A percentile compares a stretch with the other conserved stretches of the same genome.
These are phyloP conservation scores for Phytophthora cactorum DNA, from an alignment of 352 stramenopile genomes.

Conservation along the genomic window DNA sequence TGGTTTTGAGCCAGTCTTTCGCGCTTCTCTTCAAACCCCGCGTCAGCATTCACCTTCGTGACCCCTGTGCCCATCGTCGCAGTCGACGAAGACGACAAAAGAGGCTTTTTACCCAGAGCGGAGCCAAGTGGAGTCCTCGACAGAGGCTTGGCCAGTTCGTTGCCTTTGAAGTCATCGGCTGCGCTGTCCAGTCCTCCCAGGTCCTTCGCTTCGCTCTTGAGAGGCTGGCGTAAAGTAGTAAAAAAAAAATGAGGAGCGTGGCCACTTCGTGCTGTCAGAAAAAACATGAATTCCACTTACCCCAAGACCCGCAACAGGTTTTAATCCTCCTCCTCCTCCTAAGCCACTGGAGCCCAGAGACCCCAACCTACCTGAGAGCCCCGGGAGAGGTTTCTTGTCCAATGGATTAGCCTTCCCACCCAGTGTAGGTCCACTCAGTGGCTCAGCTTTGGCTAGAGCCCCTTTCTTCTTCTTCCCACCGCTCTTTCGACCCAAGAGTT, in stretches of 20 bases:
- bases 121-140: conserved; percentile 59
- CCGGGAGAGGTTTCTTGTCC: conserved; percentile 78
- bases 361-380: conserved; percentile 46
- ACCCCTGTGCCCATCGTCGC: conserved; percentile 35
- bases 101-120: conserved; percentile 57
- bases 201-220: conserved; percentile 41
- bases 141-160: conserved; percentile 37
- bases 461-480: conserved; percentile 68
- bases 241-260: not conserved
- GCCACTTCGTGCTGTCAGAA: not conserved
- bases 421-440: conserved; percentile 49
- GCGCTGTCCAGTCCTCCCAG: conserved; percentile 13
- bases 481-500: conserved; percentile 69
- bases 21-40: conserved; percentile 61
- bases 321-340: conserved; percentile 42
- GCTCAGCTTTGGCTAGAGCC: conserved; percentile 45
- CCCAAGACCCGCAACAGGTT: conserved; percentile 52
- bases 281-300: conserved; percentile 37
- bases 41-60: conserved; percentile 48
- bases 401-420: conserved; percentile 43
- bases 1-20: conserved; percentile 55
- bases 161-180: conserved; percentile 18
- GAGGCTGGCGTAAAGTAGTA: conserved; percentile 19
- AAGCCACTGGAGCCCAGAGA: conserved; percentile 34
- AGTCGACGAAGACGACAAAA: conserved; percentile 35